Base-by-base conservation (phyloP, 139 green algal genomes). In the Zygnema cylindricum region DNA sequence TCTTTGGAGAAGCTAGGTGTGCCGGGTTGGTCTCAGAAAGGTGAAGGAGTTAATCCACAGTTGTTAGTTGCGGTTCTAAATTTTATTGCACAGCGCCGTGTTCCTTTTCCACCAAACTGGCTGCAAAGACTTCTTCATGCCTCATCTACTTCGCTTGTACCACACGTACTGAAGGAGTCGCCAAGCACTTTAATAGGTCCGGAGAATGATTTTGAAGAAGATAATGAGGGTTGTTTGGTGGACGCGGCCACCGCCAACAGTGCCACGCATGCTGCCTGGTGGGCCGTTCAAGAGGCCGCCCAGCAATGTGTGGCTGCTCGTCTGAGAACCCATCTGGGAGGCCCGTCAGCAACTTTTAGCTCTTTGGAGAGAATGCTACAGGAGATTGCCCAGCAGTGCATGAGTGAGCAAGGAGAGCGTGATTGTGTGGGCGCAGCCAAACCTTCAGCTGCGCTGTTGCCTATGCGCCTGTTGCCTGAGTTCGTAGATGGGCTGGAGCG, bases 291-390 rank as follows among this genome's bases (percentile, higher is more conserved):
- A 89, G 25, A 69, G 54, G 77, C 76, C 25, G 84, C 84, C 25
- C 84, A 63, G 42, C 84, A 89, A 32, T 89, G 38, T 25, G 43
- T 89, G 25, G 21, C 25, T 1, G 35, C 32, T 55, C 43, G 76
- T 40, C 40, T 89, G 54, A 73, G 84, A 39, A 90, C 95, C 0
- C 95, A 96, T 54, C 30, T 95, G 11, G 95, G 95, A 25, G 94
- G 93, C 0, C 91, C 96, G 0, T 91, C 91, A 2, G 93, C 97
- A 63, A 97, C 91, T 22, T 94, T 98, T 42, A 91, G 86, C 25
- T 91, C 91, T 2, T 41, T 98, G 38, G 95, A 98, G 69, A 43
- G 82, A 16, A 91, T 22, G 22, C 81, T 90, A 36, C 35, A 41
- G 33, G 54, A 90, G 1, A 57, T 85, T n/a, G 35, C 78, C 16